Evolutionary conservation across 2,329 filamentous ascomycete genomes (phyloP), one percentile per base, ranked within the genome.

Genomic region (Trichoderma breve): DNA sequence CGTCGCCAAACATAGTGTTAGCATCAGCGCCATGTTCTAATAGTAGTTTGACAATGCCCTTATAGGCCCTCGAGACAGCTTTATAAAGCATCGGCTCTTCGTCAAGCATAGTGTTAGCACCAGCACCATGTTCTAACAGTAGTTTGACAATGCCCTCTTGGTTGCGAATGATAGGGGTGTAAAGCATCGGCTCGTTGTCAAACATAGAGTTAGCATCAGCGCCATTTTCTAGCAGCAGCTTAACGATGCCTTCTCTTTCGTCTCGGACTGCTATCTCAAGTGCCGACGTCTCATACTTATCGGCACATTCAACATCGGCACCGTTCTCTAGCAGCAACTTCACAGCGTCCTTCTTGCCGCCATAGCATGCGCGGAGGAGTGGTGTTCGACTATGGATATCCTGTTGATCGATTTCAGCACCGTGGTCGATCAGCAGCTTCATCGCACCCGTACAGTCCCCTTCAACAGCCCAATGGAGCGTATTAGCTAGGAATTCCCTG

Each of bases 121-220:
- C 39, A n/a, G 39, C 39, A 8, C 39, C 39, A 21, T 47, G 6
- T 5, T 24, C 14, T 6, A 64, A 12, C 6, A 64, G 15, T 2
- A 64, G 26, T 28, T 9, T 24, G 6, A 64, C 26, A 6, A 7
- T 60, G 57, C 28, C 18, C 6, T 32, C 14, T 6, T n/a, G 3
- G 2, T n/a, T 8, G 15, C 0, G 0, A 2, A 2, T 0, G 18
- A 11, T 34, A n/a, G 55, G 3, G 6, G 0, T 8, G 39, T 1
- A 43, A 43, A n/a, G 18, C 18, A 34, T 34, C 32, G 32, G 11
- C 32, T 34, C 2, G 18, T 47, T 47, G 39, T 9, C 5, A n/a
- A 47, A 3, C 26, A 21, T 18, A 47, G 18, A n/a, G 32, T 34
- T 34, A 34, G 12, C 32, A 36, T 36, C 14, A 5, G 34, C 34